Conservation (phyloP, 345 rosid genomes). For the Populus ilicifolia region DNA sequence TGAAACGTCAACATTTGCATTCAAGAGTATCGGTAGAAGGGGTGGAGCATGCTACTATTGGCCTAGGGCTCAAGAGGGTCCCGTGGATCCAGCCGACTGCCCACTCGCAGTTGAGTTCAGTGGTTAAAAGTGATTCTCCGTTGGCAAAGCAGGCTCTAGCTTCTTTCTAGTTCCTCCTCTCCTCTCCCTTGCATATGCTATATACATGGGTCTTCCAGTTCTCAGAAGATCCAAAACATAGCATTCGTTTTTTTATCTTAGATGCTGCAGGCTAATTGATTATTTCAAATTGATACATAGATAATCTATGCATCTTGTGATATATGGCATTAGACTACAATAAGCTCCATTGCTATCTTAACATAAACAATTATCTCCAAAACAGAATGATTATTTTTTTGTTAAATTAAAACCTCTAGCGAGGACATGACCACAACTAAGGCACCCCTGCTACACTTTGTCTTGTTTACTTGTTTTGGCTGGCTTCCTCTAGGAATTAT, state of each 20-base stretch:
- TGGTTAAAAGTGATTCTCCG: not conserved
- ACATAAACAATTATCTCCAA: too few relatives aligned
- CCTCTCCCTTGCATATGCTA: not conserved
- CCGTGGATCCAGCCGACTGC: not conserved
- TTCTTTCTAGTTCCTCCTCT: not conserved
- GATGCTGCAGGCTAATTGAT: too few relatives aligned
- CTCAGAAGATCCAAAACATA: too few relatives aligned
- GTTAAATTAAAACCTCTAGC: not conserved
- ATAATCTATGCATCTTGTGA: too few relatives aligned
- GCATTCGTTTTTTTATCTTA: too few relatives aligned
- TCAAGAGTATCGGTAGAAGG: not conserved
- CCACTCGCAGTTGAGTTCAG: not conserved
- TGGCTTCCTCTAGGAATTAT: constrained; percentile 1
- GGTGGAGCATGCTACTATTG: too few relatives aligned
- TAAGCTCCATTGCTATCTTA: not conserved
- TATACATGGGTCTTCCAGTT: too few relatives aligned
- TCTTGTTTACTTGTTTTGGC: constrained; percentile 15
- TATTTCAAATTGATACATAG: too few relatives aligned
- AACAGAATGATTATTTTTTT: too few relatives aligned
- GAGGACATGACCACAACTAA: not conserved
- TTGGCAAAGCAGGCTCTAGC: not conserved
- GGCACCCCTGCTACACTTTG: constrained; percentile 5
- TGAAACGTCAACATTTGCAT: not conserved
- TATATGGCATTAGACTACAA: not conserved
- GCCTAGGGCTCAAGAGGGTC: too few relatives aligned